phyloP scores from a whole-genome alignment of 768 basidiomycete species.

The Leccinum subgranulosum region DNA sequence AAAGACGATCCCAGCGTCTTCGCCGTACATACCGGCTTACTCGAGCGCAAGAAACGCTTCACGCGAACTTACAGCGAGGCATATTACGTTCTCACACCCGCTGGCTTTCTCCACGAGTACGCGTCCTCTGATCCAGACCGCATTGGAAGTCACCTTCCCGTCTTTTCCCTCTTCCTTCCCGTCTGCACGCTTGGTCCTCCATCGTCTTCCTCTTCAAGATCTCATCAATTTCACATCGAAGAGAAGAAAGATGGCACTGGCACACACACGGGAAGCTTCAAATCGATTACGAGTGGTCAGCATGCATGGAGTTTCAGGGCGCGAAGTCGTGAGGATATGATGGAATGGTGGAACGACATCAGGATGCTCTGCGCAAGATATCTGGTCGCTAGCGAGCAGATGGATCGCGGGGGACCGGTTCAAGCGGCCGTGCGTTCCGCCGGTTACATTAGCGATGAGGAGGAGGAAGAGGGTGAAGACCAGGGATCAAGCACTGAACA shows the following conservation, averaged over 20 bases:
- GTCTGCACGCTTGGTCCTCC: conserved; percentile 95
- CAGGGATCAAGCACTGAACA: conserved; percentile 53
- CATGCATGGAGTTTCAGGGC: conserved; percentile 90
- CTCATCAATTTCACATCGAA: conserved; percentile 98
- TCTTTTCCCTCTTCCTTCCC: conserved; percentile 89
- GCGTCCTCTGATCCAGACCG: conserved; percentile 66
- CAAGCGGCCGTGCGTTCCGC: conserved; percentile 87
- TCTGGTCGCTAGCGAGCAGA: conserved; percentile 88
- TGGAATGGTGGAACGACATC: conserved; percentile 99
- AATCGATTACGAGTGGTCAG: conserved; percentile 36
- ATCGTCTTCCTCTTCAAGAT: conserved; percentile 57
- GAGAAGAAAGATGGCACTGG: conserved; percentile 78
- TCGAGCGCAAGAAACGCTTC: conserved; percentile 96
- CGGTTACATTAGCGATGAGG: conserved; percentile 86
- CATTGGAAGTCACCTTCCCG: conserved; percentile 51
- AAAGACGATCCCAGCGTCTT: conserved; percentile 87
- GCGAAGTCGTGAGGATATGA: conserved; percentile 91
- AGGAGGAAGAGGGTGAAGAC: conserved; percentile 55
- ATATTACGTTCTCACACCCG: conserved; percentile 91
- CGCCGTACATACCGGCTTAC: conserved; percentile 82
- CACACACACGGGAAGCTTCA: conserved; percentile 56
- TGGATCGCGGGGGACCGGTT: conserved; percentile 90
- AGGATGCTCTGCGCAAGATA: conserved; percentile 92
- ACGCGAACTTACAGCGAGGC: conserved; percentile 81
- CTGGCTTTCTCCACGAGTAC: conserved; percentile 96